Conservation (phyloP, 176 grass and related monocot species). For the Bonia amplexicaulis region DNA sequence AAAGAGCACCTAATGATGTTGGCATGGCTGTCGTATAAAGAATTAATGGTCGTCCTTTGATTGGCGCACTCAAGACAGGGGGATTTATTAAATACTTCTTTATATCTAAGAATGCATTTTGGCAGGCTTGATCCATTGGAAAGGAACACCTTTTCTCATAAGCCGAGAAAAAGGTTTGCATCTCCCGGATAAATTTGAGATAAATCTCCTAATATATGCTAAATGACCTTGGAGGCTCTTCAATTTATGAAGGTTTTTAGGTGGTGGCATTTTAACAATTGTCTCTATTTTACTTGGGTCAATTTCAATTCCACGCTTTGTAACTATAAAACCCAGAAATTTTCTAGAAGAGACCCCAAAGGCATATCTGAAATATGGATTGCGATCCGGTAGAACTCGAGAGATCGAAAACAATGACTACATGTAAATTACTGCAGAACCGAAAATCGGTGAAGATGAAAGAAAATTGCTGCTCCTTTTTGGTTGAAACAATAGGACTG, state of each 20-base stretch:
- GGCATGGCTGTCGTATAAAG: background rate
- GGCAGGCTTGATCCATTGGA: slow-evolving; percentile 9
- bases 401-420: too few relatives aligned
- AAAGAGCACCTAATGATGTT: background rate
- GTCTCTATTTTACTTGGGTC: background rate
- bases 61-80: background rate
- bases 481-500: too few relatives aligned
- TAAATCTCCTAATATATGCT: background rate
- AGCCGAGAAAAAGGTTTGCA: background rate
- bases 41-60: background rate
- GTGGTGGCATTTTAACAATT: background rate
- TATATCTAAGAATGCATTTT: background rate
- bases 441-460: too few relatives aligned
- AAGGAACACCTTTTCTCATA: background rate
- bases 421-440: too few relatives aligned
- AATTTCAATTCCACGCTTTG: background rate
- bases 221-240: background rate
- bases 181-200: background rate
- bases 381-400: too few relatives aligned
- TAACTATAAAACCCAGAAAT: background rate
- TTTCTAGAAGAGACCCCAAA: background rate
- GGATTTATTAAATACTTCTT: background rate
- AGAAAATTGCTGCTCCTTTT: too few relatives aligned
- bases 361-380: too few relatives aligned
- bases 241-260: background rate